phyloP scores from a whole-genome alignment of 345 rosid genomes.

The Arabis hirsuta region DNA sequence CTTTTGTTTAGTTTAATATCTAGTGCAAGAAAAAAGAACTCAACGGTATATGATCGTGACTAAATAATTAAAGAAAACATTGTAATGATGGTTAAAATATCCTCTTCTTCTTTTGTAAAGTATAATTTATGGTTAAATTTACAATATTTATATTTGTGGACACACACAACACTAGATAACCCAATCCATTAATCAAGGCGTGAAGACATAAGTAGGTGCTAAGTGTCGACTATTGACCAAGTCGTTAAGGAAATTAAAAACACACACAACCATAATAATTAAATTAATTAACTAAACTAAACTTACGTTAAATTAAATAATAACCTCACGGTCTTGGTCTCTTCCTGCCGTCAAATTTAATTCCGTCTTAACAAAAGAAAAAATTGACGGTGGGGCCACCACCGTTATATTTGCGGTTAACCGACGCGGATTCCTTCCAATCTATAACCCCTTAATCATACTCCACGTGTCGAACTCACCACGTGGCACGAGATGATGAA shows the following conservation, averaged over 20 bases:
- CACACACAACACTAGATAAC: neutral
- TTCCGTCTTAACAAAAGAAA: constrained; percentile 1
- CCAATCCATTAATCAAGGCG: constrained; percentile 38
- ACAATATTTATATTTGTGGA: neutral
- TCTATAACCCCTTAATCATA: constrained; percentile 8
- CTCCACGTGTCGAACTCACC: neutral
- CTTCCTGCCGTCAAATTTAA: constrained; percentile 35
- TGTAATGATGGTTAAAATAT: neutral
- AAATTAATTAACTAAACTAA: neutral
- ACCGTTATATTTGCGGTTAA: constrained; percentile 30
- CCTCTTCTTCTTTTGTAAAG: neutral
- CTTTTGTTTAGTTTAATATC: neutral
- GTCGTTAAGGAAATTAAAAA: neutral
- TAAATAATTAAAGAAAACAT: neutral
- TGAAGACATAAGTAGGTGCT: constrained; percentile 34
- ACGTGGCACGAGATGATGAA: constrained; percentile 13
- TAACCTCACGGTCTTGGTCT: constrained; percentile 29
- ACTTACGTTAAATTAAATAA: neutral
- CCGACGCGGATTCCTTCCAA: neutral
- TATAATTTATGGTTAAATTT: too few species aligned
- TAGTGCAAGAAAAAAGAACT: neutral
- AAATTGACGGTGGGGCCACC: constrained; percentile 35
- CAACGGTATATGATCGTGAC: neutral
- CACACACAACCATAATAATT: constrained; percentile 1
- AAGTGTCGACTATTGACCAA: constrained; percentile 36